Percentiles rank a stretch among this genome's conserved stretches.
phyloP scores from a whole-genome alignment of 495 filamentous ascomycete genomes.

The Penicillium bialowiezense region DNA sequence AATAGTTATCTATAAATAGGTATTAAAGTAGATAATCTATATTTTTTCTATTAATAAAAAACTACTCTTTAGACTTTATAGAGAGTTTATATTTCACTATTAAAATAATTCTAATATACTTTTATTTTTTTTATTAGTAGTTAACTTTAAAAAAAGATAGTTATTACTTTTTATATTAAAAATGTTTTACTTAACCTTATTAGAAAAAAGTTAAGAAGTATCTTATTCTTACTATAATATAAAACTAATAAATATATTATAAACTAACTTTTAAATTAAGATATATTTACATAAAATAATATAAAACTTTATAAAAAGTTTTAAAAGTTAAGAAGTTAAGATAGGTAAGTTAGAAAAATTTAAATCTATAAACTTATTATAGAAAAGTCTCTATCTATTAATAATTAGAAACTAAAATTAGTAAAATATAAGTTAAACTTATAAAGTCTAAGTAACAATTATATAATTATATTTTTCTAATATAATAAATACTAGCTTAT shows the following conservation, averaged over 20 bases:
- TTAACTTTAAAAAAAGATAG: background rate
- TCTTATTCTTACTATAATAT: constrained; percentile 10
- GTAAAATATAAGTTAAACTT: background rate
- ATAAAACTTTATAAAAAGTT: constrained; percentile 4
- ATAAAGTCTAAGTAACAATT: constrained; percentile 12
- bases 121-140: constrained; percentile 5
- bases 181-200: constrained; percentile 8
- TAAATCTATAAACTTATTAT: background rate
- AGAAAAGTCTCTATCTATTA: background rate
- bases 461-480: constrained; percentile 16
- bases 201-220: constrained; percentile 3
- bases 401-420: background rate
- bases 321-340: background rate
- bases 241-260: constrained; percentile 9
- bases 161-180: constrained; percentile 12
- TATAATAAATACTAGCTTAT: constrained; percentile 17
- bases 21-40: constrained; percentile 16
- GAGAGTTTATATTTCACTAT: constrained; percentile 13
- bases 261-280: constrained; percentile 2
- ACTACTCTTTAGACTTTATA: constrained; percentile 18
- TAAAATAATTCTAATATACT: constrained; percentile 16
- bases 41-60: constrained; percentile 15
- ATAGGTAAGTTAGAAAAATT: background rate
- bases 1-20: constrained; percentile 15
- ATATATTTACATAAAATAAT: constrained; percentile 4